phyloP scores from a whole-genome alignment of 2,329 filamentous ascomycete species.

The Triangularia verruculosa region DNA sequence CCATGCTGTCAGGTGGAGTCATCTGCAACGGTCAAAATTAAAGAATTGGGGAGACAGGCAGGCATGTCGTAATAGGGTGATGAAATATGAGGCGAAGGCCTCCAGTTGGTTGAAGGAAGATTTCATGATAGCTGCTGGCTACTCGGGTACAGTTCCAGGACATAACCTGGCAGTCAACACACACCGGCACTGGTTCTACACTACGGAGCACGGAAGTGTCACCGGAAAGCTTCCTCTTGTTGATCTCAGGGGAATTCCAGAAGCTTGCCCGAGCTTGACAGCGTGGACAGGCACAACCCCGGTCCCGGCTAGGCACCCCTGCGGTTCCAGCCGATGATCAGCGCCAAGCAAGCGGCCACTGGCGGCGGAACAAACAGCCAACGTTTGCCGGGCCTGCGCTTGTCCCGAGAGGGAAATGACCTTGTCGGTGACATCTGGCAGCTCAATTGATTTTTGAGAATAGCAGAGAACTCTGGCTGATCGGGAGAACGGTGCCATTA shows the following conservation, averaged over 20 bases:
- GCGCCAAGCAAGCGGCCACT: constrained; percentile 17
- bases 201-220: not conserved
- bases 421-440: too few species aligned
- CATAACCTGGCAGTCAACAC: too few species aligned
- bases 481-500: not conserved
- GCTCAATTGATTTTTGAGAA: too few species aligned
- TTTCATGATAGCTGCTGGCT: not conserved
- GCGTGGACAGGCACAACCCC: constrained; percentile 1
- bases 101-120: not conserved
- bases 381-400: constrained; percentile 8
- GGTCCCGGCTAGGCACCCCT: constrained; percentile 6
- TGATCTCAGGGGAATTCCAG: not conserved
- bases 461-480: not conserved
- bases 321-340: constrained; percentile 21
- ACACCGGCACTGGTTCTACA: not conserved
- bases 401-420: constrained; percentile 7
- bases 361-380: constrained; percentile 11
- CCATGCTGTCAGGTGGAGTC: not conserved
- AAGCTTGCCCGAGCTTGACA: not conserved
- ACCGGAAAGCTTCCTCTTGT: not conserved
- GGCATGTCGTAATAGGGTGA: not conserved
- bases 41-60: not conserved
- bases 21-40: not conserved
- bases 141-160: not conserved
- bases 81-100: not conserved